These are phyloP conservation scores for Spiromastix sp. DNA, from an alignment of 2,329 filamentous ascomycete genomes.

Conservation along the genomic window DNA sequence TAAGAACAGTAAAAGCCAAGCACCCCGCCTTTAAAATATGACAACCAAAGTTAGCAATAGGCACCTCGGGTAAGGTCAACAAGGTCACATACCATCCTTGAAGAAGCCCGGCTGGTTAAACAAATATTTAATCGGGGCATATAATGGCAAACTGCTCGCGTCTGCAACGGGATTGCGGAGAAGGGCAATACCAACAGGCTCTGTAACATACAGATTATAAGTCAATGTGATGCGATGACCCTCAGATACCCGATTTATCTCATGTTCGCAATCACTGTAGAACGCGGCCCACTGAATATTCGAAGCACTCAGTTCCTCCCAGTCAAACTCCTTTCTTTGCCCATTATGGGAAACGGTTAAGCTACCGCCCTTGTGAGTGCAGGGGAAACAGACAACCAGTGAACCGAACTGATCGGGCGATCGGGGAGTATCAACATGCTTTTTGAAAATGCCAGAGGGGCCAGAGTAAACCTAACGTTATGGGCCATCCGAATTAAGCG, in stretches of 20 bases:
- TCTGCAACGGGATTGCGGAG: not conserved
- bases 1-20: not conserved
- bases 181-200: not conserved
- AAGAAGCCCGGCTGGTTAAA: not conserved
- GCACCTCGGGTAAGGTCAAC: not conserved
- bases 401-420: conserved; percentile 41
- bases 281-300: conserved; percentile 28
- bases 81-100: not conserved
- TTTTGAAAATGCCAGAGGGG: conserved; percentile 41
- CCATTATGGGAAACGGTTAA: conserved; percentile 25
- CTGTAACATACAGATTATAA: conserved; percentile 44
- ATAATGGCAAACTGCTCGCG: not conserved
- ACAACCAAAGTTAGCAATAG: not conserved
- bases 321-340: conserved; percentile 17
- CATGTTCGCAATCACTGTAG: conserved; percentile 28
- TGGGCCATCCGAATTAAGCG: not conserved
- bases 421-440: conserved; percentile 46
- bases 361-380: conserved; percentile 21
- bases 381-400: conserved; percentile 43
- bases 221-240: conserved; percentile 49
- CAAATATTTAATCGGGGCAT: not conserved
- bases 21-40: conserved; percentile 1
- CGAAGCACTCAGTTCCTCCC: conserved; percentile 14
- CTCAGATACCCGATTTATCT: conserved; percentile 34
- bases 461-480: conserved; percentile 38